Evolutionary conservation across 805 yeast genomes (phyloP), one percentile per base, ranked within the genome.

Genomic region (Pichia membranifaciens): DNA sequence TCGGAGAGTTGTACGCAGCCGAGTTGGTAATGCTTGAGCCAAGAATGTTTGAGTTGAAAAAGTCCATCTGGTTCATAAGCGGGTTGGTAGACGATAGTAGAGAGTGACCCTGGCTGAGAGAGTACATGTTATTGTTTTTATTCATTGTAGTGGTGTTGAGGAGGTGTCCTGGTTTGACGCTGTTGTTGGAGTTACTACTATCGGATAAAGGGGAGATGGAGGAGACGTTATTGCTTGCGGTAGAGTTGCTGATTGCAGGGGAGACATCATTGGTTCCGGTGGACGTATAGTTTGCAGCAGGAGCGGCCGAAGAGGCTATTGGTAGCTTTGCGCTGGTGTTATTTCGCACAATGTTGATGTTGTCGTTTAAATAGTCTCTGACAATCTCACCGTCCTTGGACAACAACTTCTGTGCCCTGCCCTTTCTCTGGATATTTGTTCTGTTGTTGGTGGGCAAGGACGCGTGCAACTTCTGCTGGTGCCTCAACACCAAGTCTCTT

Each of bases 391-490:
- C 70, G 23, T 57, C 68, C 46, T 54, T 59, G 1, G 59, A 56
- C 5, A 41, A 38, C 13, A 49, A 17, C 16, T 49, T 45, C 20
- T 50, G 52, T 1, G 51, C 54, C 22, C 58, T 55, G 20, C 58
- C 62, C 38, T 73, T 62, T 46, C 74, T 60, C 56, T 59, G 58
- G 15, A 58, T 57, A 50, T 65, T 60, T 8, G 61, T 41, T 41
- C 67, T 51, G 46, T 58, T 67, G 62, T 60, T 64, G 1, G 69
- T 61, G 12, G 75, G 82, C 54, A 63, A 70, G 41, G 63, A 72
- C 41, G 84, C 67, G 59, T 93, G 99, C 32, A 93, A 76, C 61
- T 93, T 93, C 67, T 89, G 97, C 68, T 88, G 96, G 70, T 93
- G 99, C 51, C 99, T 76, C 46, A 93, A 73, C 25, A 93, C 88